phyloP scores from a whole-genome alignment of 129 eudicot genomes.

The Tanacetum coccineum region DNA sequence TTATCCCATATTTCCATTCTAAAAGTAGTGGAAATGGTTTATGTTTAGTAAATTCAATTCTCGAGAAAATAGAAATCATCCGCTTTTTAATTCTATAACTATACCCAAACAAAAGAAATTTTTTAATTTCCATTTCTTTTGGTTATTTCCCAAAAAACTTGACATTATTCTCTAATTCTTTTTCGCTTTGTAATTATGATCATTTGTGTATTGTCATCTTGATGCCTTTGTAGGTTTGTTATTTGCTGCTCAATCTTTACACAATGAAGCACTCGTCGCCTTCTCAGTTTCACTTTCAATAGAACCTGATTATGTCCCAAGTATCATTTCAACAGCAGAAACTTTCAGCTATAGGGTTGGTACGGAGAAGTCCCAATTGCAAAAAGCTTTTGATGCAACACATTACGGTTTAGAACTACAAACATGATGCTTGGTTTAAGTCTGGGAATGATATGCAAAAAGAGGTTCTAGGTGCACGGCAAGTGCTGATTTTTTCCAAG shows the following conservation, averaged over 20 bases:
- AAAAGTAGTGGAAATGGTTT: too few species aligned
- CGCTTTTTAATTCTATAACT: too few species aligned
- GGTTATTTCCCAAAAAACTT: too few species aligned
- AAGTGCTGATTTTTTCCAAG: slow-evolving; percentile 92
- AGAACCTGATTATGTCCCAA: slow-evolving; percentile 80
- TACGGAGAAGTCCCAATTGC: slow-evolving; percentile 46
- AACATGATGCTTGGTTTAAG: slow-evolving; percentile 82
- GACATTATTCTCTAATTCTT: background rate
- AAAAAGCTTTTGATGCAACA: slow-evolving; percentile 84
- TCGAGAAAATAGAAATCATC: too few species aligned
- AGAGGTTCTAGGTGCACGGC: slow-evolving; percentile 66
- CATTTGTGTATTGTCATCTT: slow-evolving; percentile 8
- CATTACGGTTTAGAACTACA: slow-evolving; percentile 70
- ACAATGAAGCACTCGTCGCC: slow-evolving; percentile 76
- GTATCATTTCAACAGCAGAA: slow-evolving; percentile 74
- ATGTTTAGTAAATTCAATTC: too few species aligned
- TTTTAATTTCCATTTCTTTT: too few species aligned
- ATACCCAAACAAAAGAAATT: too few species aligned
- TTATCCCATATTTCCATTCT: too few species aligned
- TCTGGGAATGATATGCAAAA: slow-evolving; percentile 64
- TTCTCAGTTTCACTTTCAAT: slow-evolving; percentile 63
- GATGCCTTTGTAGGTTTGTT: slow-evolving; percentile 46
- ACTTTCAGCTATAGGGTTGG: slow-evolving; percentile 54
- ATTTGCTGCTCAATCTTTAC: slow-evolving; percentile 46
- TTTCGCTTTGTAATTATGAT: background rate